Conservation (phyloP, 306 rosid genomes). For the Mimosa bimucronata region DNA sequence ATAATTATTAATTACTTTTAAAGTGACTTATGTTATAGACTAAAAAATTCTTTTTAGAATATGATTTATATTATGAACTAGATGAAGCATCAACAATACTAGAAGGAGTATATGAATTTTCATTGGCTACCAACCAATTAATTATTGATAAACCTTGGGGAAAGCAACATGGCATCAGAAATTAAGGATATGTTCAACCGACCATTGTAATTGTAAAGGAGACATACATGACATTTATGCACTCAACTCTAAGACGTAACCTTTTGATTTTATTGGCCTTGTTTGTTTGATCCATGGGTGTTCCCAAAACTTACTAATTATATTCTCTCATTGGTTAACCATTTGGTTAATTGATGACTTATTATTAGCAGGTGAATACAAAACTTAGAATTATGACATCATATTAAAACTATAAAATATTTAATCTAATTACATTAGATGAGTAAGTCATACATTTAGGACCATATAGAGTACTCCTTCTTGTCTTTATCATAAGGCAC, state of each 20-base stretch:
- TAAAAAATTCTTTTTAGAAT: too few species aligned
- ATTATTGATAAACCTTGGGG: neutral
- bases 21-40: too few species aligned
- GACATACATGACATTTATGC: neutral
- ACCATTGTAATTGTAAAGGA: neutral
- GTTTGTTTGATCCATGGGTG: neutral
- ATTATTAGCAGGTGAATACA: slow-evolving; percentile 35
- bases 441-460: too few species aligned
- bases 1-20: too few species aligned
- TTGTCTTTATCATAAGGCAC: too few species aligned
- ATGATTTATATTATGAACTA: too few species aligned
- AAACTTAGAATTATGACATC: slow-evolving; percentile 36
- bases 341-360: slow-evolving; percentile 12
- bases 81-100: too few species aligned
- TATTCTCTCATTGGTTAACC: neutral
- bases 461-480: too few species aligned
- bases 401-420: too few species aligned
- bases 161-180: neutral
- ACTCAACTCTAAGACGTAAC: neutral
- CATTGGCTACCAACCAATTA: neutral
- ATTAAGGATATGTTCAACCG: neutral
- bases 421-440: too few species aligned
- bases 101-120: neutral
- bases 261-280: neutral
- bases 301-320: neutral